These are phyloP conservation scores for Pseudozyma tsukubaensis DNA, from an alignment of 1,284 basidiomycete species.

Conservation along the genomic window DNA sequence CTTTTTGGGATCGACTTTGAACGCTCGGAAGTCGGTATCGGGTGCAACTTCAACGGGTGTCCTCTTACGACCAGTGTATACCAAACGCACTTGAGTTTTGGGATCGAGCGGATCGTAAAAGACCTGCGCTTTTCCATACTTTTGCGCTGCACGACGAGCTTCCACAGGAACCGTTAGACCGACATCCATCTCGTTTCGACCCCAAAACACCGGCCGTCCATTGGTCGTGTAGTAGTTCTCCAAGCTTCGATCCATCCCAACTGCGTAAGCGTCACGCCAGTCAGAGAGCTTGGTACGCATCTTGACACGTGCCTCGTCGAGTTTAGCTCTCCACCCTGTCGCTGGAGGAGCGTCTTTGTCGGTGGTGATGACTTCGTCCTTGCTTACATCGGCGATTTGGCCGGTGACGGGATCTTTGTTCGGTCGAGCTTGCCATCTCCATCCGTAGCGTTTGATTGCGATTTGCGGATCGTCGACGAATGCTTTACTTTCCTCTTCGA, in stretches of 20 bases:
- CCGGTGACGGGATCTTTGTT: not conserved
- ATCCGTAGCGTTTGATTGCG: not conserved
- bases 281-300: not conserved
- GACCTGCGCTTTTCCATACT: slow-evolving; percentile 6
- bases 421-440: not conserved
- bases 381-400: too few species aligned
- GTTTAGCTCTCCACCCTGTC: too few species aligned
- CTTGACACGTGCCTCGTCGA: not conserved
- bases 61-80: not conserved
- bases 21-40: too few species aligned
- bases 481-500: not conserved
- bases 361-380: too few species aligned
- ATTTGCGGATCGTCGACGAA: not conserved
- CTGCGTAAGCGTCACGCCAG: not conserved
- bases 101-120: slow-evolving; percentile 11
- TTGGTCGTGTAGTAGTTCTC: slow-evolving; percentile 11
- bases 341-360: too few species aligned
- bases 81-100: not conserved
- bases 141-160: slow-evolving; percentile 10
- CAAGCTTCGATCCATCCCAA: not conserved
- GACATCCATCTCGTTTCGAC: not conserved
- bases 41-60: too few species aligned
- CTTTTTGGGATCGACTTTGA: too few species aligned
- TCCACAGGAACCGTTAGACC: slow-evolving; percentile 1
- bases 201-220: slow-evolving; percentile 5